These are phyloP conservation scores for Suillus weaverae DNA, from an alignment of 768 basidiomycete species.

Conservation along the genomic window DNA sequence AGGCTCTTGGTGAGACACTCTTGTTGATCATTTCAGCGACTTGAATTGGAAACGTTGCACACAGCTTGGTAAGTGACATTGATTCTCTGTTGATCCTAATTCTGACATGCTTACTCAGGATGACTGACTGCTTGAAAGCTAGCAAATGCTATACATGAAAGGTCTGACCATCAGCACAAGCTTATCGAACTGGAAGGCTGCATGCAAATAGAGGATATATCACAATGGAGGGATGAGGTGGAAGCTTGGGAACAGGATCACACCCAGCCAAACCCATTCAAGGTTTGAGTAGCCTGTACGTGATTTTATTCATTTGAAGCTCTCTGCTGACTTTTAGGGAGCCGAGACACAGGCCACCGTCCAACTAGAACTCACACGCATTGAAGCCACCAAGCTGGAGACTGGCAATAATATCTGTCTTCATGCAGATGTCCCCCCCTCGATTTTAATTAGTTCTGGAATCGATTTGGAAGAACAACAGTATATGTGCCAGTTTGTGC, in stretches of 20 bases:
- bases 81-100: neutral
- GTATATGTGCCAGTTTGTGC: neutral
- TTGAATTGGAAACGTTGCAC: conserved; percentile 32
- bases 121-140: neutral
- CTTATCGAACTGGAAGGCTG: neutral
- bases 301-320: neutral
- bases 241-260: neutral
- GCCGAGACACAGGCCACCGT: neutral
- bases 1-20: conserved; percentile 29
- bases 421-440: conserved; percentile 11
- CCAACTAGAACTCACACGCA: neutral
- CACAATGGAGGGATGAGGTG: neutral
- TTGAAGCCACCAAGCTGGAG: neutral
- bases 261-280: neutral
- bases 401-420: neutral
- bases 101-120: neutral
- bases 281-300: neutral
- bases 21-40: conserved; percentile 28
- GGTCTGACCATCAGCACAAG: neutral
- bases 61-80: conserved; percentile 20
- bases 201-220: neutral
- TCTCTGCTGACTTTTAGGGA: neutral
- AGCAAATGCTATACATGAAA: neutral
- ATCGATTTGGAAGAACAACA: conserved; percentile 21
- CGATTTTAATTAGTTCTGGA: conserved; percentile 11